Conservation (phyloP, 257 asterid species). For the Solanum commersonii region DNA sequence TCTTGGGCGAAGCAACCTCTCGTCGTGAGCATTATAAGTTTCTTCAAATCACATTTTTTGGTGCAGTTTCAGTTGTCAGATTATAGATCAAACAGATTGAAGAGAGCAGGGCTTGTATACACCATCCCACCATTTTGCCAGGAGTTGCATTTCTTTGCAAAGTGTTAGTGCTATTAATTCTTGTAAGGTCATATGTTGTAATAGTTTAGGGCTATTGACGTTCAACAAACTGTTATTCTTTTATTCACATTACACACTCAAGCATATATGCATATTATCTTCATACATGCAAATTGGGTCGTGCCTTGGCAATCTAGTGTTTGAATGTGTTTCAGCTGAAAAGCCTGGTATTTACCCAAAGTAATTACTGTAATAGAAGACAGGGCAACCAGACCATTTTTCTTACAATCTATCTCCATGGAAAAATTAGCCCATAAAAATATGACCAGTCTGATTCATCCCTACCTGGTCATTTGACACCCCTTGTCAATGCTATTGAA, state of each 20-base stretch:
- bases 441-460: not conserved
- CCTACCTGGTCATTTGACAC: not conserved
- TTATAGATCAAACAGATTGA: not conserved
- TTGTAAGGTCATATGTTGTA: not conserved
- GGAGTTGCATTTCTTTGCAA: not conserved
- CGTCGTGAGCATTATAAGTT: not conserved
- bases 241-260: not conserved
- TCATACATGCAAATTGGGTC: not conserved
- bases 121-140: not conserved
- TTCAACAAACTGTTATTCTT: not conserved
- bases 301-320: not conserved
- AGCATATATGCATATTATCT: not conserved
- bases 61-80: not conserved
- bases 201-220: not conserved
- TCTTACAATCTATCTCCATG: not conserved
- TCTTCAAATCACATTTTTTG: not conserved
- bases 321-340: not conserved
- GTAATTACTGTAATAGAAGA: not conserved
- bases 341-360: not conserved
- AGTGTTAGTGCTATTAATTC: not conserved
- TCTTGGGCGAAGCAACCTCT: conserved; percentile 49
- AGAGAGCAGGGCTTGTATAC: not conserved
- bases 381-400: not conserved
- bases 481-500: not conserved
- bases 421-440: not conserved